These are phyloP conservation scores for Ballota nigra DNA, from an alignment of 257 asterid species.

Conservation along the genomic window DNA sequence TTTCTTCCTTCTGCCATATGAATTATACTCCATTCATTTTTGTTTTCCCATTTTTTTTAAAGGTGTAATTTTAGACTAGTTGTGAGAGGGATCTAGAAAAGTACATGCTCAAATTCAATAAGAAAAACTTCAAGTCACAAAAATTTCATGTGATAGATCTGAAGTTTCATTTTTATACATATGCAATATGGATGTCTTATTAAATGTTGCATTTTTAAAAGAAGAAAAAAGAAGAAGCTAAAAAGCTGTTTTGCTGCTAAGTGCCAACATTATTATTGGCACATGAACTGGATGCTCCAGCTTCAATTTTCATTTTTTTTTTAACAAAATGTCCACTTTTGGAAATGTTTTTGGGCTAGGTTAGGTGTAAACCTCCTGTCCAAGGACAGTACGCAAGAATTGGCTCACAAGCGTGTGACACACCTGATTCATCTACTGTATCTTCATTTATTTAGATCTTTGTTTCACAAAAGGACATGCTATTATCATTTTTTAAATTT, in stretches of 20 bases:
- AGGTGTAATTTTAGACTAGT: background rate
- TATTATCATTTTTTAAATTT: background rate
- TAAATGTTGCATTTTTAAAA: background rate
- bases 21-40: background rate
- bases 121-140: background rate
- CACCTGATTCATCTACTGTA: background rate
- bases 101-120: background rate
- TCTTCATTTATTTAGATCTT: background rate
- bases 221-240: too few relatives aligned
- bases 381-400: background rate
- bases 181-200: background rate
- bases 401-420: background rate
- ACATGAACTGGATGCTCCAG: too few relatives aligned
- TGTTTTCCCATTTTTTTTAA: background rate
- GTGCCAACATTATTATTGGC: too few relatives aligned
- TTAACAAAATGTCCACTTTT: too few relatives aligned
- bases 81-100: background rate
- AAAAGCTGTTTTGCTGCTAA: too few relatives aligned
- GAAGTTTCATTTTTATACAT: background rate
- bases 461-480: background rate
- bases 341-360: background rate
- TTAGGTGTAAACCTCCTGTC: background rate
- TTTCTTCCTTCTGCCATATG: background rate
- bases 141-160: background rate
- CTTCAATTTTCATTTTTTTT: too few relatives aligned